These are phyloP conservation scores for Phytomonas sp. DNA, from an alignment of 208 protist genomes.

Conservation along the genomic window DNA sequence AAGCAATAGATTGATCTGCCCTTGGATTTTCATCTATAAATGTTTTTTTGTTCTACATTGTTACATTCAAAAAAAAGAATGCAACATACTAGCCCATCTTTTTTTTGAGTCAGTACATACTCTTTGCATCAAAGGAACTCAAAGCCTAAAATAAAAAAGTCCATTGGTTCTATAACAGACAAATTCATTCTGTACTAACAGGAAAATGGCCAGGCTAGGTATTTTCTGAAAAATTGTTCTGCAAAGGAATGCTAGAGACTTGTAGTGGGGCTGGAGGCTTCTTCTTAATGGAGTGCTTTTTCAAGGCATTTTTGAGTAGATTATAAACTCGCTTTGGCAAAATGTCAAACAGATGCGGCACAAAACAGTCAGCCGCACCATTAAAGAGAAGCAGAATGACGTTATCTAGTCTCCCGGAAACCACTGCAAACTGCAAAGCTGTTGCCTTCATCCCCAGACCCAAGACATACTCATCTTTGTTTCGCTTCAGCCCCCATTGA, in stretches of 20 bases:
- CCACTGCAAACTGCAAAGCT: conserved; percentile 71
- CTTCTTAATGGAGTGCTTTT: background rate
- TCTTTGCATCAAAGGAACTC: background rate
- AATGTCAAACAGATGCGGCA: conserved; percentile 51
- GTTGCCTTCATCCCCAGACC: conserved; percentile 72
- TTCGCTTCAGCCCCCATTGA: conserved; percentile 61
- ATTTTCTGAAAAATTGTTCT: background rate
- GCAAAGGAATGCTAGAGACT: background rate
- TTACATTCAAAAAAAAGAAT: background rate
- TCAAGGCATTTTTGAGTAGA: conserved; percentile 17
- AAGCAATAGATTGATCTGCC: background rate
- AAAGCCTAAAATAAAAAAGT: background rate
- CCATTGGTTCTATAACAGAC: background rate
- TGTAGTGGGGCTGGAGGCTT: background rate
- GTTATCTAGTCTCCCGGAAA: conserved; percentile 65
- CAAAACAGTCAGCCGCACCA: conserved; percentile 37
- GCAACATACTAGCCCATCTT: background rate
- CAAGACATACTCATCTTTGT: conserved; percentile 25
- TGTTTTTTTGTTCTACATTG: background rate
- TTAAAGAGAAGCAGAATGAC: conserved; percentile 58
- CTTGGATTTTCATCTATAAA: background rate
- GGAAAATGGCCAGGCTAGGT: no score
- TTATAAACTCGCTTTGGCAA: conserved; percentile 23
- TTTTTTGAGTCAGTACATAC: background rate
- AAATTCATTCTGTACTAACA: no score